A percentile compares a stretch with the other conserved stretches of the same genome.
These are phyloP conservation scores for Caloboletus firmus DNA, from an alignment of 1,284 basidiomycete genomes.

Conservation along the genomic window DNA sequence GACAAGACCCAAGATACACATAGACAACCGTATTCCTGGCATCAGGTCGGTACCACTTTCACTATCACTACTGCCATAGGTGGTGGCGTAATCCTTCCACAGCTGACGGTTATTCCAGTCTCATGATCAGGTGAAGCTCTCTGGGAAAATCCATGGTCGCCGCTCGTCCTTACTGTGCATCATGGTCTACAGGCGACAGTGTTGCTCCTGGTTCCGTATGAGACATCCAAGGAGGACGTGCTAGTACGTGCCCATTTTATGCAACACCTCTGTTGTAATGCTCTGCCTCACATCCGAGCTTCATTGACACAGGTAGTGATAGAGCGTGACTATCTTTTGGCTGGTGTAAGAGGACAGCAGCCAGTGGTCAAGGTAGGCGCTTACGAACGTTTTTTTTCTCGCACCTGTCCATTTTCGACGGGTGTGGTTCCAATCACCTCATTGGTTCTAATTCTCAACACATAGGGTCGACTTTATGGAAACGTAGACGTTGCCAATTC, in stretches of 20 bases:
- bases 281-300: conserved; percentile 7
- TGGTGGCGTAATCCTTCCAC: conserved; percentile 20
- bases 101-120: conserved; percentile 43
- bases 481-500: conserved; percentile 61
- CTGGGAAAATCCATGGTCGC: conserved; percentile 6
- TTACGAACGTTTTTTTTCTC: background rate
- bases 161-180: conserved; percentile 22
- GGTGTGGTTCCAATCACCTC: background rate
- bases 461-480: conserved; percentile 68
- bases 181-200: conserved; percentile 63
- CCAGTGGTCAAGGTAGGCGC: conserved; percentile 66
- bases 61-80: background rate
- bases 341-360: conserved; percentile 64
- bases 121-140: conserved; percentile 59
- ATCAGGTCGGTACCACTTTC: conserved; percentile 45
- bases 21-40: conserved; percentile 60
- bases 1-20: conserved; percentile 34
- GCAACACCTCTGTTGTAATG: background rate
- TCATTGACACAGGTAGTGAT: conserved; percentile 56
- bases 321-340: conserved; percentile 66
- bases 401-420: background rate
- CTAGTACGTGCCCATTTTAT: conserved; percentile 46
- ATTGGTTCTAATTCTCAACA: background rate
- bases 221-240: conserved; percentile 67
- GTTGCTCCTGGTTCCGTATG: conserved; percentile 67